Evolutionary conservation across 108 stramenopile genomes (phyloP).

Genomic region (Thalassiosira profunda): DNA sequence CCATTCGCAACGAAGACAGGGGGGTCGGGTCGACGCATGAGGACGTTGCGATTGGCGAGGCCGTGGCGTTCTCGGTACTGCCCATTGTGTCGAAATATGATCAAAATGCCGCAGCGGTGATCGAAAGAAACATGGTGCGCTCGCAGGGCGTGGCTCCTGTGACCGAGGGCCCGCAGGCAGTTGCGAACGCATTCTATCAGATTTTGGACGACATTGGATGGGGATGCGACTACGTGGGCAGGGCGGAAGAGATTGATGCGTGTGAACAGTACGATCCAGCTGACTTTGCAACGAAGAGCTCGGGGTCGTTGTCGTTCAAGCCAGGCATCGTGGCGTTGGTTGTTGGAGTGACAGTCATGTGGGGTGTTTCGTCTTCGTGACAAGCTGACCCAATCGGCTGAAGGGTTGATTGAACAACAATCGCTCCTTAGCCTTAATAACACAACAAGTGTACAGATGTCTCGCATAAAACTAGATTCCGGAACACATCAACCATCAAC

Average conservation of each 20-base stretch:
- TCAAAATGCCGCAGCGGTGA: conserved; percentile 42
- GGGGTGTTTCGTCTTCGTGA: not conserved
- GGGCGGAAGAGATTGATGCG: conserved; percentile 55
- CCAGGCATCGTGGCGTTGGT: not conserved
- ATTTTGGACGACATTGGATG: conserved; percentile 58
- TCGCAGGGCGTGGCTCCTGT: conserved; percentile 46
- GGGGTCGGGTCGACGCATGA: conserved; percentile 33
- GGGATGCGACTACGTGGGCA: conserved; percentile 61
- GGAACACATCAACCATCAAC: conserved; percentile 1
- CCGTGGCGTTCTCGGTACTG: conserved; percentile 65
- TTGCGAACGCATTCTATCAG: conserved; percentile 70
- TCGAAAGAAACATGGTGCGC: conserved; percentile 71
- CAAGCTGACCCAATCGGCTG: not conserved
- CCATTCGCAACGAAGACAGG: conserved; percentile 53
- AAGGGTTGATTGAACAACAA: not conserved
- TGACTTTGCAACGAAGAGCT: not conserved
- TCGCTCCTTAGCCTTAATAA: not conserved
- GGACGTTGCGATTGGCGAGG: conserved; percentile 64
- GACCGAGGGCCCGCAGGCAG: conserved; percentile 65
- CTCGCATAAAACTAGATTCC: not conserved
- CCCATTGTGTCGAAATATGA: conserved; percentile 70
- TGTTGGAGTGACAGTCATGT: not conserved
- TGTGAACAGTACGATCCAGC: conserved; percentile 30
- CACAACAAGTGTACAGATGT: not conserved
- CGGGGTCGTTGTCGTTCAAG: not conserved